A percentile compares a stretch with the other conserved stretches of the same genome.
These are phyloP conservation scores for Erodium chrysanthum DNA, from an alignment of 441 rosid genomes.

Conservation along the genomic window DNA sequence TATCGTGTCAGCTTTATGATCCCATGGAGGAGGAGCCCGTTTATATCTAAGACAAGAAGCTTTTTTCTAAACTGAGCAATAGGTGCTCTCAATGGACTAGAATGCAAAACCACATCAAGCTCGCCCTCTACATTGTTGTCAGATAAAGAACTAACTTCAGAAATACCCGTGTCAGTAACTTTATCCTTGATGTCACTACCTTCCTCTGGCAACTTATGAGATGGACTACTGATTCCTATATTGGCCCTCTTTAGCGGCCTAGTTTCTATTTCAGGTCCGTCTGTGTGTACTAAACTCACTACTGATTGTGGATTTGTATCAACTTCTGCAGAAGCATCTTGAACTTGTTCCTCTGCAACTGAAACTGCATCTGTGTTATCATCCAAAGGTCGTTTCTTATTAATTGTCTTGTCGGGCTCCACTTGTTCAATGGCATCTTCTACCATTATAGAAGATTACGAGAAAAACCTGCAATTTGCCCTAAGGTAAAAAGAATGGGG, in stretches of 20 bases:
- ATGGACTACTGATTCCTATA: slow-evolving; percentile 11
- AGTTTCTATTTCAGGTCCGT: slow-evolving; percentile 1
- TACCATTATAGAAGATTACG: background rate
- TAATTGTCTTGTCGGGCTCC: slow-evolving; percentile 16
- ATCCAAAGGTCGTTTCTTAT: slow-evolving; percentile 7
- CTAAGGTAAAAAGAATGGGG: background rate
- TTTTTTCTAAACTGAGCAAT: slow-evolving; percentile 26
- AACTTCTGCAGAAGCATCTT: slow-evolving; percentile 12
- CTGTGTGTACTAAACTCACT: slow-evolving; percentile 8
- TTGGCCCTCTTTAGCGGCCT: slow-evolving; percentile 15
- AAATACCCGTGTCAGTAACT: slow-evolving; percentile 20
- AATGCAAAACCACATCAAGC: slow-evolving; percentile 8
- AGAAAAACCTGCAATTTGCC: background rate
- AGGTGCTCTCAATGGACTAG: slow-evolving; percentile 19
- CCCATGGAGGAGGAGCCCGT: slow-evolving; percentile 46
- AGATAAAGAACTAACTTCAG: slow-evolving; percentile 13
- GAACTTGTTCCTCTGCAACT: slow-evolving; percentile 10
- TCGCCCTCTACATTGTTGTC: slow-evolving; percentile 9
- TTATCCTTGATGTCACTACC: slow-evolving; percentile 9
- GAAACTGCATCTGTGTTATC: slow-evolving; percentile 10
- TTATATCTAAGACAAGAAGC: slow-evolving; percentile 70
- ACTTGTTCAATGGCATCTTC: slow-evolving; percentile 16
- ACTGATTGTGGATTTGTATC: slow-evolving; percentile 16
- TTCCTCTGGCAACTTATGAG: slow-evolving; percentile 21
- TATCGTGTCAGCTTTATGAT: slow-evolving; percentile 35